A percentile compares a stretch with the other conserved stretches of the same genome.
These are phyloP conservation scores for Mortierella sp. DNA, from an alignment of 371 early-diverging fungal genomes.

Conservation along the genomic window DNA sequence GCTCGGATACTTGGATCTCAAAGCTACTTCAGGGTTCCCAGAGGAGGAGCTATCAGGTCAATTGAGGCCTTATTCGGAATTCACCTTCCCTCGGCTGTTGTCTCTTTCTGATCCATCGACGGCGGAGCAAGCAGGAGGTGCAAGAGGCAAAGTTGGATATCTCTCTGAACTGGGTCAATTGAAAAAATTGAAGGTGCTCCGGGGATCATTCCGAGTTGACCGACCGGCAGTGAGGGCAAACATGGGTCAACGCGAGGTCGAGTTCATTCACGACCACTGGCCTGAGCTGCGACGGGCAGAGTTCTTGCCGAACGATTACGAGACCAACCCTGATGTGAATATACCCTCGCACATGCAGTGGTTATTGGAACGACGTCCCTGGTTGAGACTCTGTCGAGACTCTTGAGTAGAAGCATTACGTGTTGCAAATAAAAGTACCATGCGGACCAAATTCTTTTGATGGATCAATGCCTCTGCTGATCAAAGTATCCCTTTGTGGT, in stretches of 20 bases:
- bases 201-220: not conserved
- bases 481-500: too few species aligned
- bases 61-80: not conserved
- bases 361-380: not conserved
- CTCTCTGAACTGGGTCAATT: not conserved
- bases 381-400: too few species aligned
- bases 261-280: conserved; percentile 11
- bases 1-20: not conserved
- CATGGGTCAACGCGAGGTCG: conserved; percentile 7
- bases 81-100: not conserved
- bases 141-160: not conserved
- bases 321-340: not conserved
- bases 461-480: too few species aligned
- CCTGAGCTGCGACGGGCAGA: not conserved
- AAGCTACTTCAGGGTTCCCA: not conserved
- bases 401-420: too few species aligned
- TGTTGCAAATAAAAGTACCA: too few species aligned
- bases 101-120: not conserved
- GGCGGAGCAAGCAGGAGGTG: not conserved
- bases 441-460: too few species aligned
- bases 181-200: not conserved
- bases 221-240: not conserved
- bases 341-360: not conserved
- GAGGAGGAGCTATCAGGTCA: not conserved
- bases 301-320: not conserved